Evolutionary conservation across 768 basidiomycete species (phyloP).

Genomic region (Agaricus blazei): DNA sequence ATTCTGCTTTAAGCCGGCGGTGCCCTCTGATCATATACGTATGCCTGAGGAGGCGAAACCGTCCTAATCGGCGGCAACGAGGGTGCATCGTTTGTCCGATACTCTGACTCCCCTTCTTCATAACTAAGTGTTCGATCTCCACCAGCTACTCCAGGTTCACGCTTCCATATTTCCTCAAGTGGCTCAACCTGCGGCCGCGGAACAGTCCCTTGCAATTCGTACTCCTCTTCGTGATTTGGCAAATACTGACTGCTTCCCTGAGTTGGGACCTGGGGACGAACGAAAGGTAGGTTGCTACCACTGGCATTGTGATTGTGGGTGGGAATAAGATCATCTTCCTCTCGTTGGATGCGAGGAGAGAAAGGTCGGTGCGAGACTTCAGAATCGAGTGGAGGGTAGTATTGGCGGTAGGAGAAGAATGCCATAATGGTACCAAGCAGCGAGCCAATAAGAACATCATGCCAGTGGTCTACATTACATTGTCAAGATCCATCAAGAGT

Average conservation of each 20-base stretch:
- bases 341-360: conserved; percentile 56
- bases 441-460: conserved; percentile 81
- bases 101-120: background rate
- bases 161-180: conserved; percentile 11
- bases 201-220: conserved; percentile 27
- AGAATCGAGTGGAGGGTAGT: conserved; percentile 70
- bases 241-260: background rate
- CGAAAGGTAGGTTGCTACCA: background rate
- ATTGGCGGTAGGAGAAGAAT: conserved; percentile 78
- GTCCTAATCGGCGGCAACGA: background rate
- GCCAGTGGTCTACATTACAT: conserved; percentile 60
- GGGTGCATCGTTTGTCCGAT: background rate
- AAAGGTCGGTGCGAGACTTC: conserved; percentile 65
- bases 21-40: background rate
- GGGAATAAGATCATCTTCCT: conserved; percentile 41
- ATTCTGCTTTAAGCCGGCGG: background rate
- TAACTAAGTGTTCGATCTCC: background rate
- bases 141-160: conserved; percentile 3
- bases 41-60: background rate
- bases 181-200: conserved; percentile 18
- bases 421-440: conserved; percentile 67
- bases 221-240: conserved; percentile 16
- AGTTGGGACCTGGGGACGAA: conserved; percentile 9
- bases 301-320: conserved; percentile 15
- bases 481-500: background rate